Conservation (phyloP, 257 asterid species). For the Solanum sitiens region DNA sequence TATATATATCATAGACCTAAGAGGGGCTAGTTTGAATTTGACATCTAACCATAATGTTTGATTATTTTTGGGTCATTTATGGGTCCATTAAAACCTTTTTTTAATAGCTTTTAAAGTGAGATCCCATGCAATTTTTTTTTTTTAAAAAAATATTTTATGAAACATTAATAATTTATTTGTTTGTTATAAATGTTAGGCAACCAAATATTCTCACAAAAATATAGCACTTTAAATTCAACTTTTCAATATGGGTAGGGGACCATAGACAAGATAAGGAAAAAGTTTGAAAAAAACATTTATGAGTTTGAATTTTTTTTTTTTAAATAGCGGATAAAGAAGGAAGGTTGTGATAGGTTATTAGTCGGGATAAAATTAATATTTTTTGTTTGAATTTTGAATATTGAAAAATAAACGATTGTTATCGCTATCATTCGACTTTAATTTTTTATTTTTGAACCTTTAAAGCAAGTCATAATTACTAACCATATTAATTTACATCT, state of each 20-base stretch:
- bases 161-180: neutral
- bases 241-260: neutral
- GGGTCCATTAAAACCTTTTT: neutral
- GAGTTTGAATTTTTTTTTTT: neutral
- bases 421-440: too few relatives aligned
- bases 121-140: neutral
- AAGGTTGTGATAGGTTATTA: too few relatives aligned
- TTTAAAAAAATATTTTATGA: neutral
- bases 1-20: neutral
- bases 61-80: neutral
- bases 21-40: neutral
- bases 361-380: too few relatives aligned
- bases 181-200: neutral
- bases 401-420: too few relatives aligned
- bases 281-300: too few relatives aligned
- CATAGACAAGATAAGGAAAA: neutral
- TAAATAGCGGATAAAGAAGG: too few relatives aligned
- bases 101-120: neutral
- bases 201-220: neutral
- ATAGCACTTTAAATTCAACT: neutral
- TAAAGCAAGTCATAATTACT: too few relatives aligned
- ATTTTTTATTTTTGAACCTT: too few relatives aligned
- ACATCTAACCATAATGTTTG: neutral
- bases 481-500: too few relatives aligned
- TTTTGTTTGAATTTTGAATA: neutral